Percentiles rank a stretch among this genome's conserved stretches.
Conservation (phyloP, 352 stramenopile species). For the Globisporangium camurandrum region DNA sequence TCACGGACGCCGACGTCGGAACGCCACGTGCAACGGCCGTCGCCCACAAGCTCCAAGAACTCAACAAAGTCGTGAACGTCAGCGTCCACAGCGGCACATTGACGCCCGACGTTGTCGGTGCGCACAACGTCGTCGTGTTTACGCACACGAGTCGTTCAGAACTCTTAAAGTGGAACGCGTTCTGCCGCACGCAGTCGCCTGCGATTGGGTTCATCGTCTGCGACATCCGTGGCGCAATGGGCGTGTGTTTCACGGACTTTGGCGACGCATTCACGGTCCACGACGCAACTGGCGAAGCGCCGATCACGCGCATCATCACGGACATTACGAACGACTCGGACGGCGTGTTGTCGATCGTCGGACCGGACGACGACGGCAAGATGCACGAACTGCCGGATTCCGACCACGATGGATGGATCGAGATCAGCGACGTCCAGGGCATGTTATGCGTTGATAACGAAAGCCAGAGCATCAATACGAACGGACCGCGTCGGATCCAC, state of each 20-base stretch:
- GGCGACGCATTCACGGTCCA: constrained; percentile 67
- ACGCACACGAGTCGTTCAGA: constrained; percentile 65
- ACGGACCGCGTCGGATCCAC: constrained; percentile 64
- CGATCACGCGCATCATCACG: constrained; percentile 84
- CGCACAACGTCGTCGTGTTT: constrained; percentile 88
- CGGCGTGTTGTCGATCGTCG: constrained; percentile 64
- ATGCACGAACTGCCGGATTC: constrained; percentile 86
- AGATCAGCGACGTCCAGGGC: constrained; percentile 79
- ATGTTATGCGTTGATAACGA: constrained; percentile 57
- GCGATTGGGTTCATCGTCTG: constrained; percentile 79
- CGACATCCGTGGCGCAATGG: constrained; percentile 69
- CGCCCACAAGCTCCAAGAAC: constrained; percentile 79
- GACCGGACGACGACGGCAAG: constrained; percentile 78
- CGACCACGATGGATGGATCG: constrained; percentile 78
- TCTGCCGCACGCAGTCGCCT: constrained; percentile 73
- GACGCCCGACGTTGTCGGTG: constrained; percentile 51
- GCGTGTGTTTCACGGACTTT: constrained; percentile 80
- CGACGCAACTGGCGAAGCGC: constrained; percentile 73
- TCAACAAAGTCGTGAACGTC: constrained; percentile 89
- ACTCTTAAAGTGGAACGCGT: constrained; percentile 85
- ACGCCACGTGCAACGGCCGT: constrained; percentile 51
- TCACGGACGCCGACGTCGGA: constrained; percentile 76
- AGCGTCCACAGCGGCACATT: constrained; percentile 60
- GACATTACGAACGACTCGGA: constrained; percentile 81
- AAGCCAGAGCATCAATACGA: constrained; percentile 68